These are phyloP conservation scores for Scenedesmus sp. DNA, from an alignment of 163 green algal species.

Conservation along the genomic window DNA sequence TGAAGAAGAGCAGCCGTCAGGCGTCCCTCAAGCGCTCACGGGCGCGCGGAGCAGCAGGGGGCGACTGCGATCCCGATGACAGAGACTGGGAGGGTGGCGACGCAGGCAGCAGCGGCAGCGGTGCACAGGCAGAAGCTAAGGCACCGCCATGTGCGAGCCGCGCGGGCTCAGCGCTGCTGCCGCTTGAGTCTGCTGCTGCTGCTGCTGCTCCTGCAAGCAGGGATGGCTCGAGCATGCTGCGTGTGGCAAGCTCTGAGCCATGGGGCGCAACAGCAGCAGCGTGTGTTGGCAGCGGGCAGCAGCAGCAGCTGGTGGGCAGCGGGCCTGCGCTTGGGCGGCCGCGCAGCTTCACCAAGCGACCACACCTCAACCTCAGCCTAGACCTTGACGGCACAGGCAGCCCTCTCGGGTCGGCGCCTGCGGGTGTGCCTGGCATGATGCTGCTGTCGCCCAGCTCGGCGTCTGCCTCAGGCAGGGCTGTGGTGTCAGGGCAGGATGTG, in stretches of 20 bases:
- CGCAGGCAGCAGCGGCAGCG: background rate
- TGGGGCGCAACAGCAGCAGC: conserved; percentile 20
- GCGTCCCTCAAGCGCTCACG: background rate
- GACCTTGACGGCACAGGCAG: background rate
- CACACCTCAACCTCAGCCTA: background rate
- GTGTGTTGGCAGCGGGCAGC: background rate
- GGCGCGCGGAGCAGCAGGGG: background rate
- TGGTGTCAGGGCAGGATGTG: conserved; percentile 4
- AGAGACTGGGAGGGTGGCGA: background rate
- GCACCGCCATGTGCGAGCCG: background rate
- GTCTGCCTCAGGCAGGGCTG: conserved; percentile 9
- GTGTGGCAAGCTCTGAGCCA: background rate
- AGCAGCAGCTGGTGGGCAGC: conserved; percentile 1
- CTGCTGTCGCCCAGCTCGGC: background rate
- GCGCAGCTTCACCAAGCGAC: background rate
- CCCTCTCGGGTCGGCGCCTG: background rate
- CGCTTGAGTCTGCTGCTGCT: background rate
- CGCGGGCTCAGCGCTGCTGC: background rate
- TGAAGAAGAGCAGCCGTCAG: background rate
- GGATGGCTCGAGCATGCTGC: background rate
- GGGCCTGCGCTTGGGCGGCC: background rate
- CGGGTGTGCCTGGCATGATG: background rate
- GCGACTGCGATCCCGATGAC: background rate
- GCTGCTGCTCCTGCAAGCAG: background rate
- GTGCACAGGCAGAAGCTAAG: background rate